phyloP scores from a whole-genome alignment of 148 eudicot genomes.

The Rhododendron ovatum region DNA sequence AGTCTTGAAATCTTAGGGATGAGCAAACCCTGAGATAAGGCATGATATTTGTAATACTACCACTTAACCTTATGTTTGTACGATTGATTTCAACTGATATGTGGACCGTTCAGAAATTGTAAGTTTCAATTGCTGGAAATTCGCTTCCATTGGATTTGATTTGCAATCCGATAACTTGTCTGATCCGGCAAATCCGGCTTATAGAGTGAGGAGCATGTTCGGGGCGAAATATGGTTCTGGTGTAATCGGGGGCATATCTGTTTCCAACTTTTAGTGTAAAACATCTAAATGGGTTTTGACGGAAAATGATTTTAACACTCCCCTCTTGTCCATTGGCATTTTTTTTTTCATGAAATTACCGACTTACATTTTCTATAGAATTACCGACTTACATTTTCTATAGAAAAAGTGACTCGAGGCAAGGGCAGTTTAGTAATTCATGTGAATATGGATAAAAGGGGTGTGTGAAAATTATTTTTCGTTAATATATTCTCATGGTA shows the following conservation, averaged over 20 bases:
- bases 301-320: background rate
- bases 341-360: too few species aligned
- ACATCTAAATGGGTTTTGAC: background rate
- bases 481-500: background rate
- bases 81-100: background rate
- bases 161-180: background rate
- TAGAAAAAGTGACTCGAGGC: background rate
- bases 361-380: background rate
- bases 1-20: too few species aligned
- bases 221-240: conserved; percentile 4
- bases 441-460: background rate
- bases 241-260: background rate
- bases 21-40: background rate
- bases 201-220: background rate
- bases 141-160: background rate
- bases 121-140: background rate
- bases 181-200: background rate
- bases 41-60: background rate
- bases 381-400: too few species aligned
- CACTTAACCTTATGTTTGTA: background rate
- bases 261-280: background rate
- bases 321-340: too few species aligned
- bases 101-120: background rate
- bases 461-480: background rate
- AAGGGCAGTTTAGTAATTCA: background rate